Percentiles rank a stretch among this genome's conserved stretches.
phyloP scores from a whole-genome alignment of 805 yeast genomes.

The Spencermartinsiella europaea region DNA sequence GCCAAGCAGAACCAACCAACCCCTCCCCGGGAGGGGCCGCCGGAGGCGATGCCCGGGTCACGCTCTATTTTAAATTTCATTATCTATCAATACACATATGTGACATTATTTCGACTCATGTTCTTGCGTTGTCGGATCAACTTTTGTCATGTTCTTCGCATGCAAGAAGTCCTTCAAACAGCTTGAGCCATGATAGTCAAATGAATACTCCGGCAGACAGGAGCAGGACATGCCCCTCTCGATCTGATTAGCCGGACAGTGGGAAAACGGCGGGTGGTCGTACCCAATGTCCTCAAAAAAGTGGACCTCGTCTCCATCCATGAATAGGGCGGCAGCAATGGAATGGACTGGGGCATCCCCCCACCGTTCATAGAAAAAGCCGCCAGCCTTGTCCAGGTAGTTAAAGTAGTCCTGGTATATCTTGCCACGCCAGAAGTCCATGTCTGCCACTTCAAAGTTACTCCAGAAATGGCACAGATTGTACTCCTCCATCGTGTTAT shows the following conservation, averaged over 20 bases:
- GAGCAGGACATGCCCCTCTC: constrained; percentile 47
- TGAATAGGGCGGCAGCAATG: constrained; percentile 60
- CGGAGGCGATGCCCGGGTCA: not conserved
- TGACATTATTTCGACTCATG: not conserved
- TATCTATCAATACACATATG: not conserved
- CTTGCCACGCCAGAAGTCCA: constrained; percentile 59
- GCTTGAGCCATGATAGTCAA: constrained; percentile 34
- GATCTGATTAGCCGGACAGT: constrained; percentile 62
- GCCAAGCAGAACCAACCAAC: not conserved
- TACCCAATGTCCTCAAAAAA: constrained; percentile 75
- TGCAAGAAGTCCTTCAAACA: constrained; percentile 32
- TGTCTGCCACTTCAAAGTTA: constrained; percentile 68
- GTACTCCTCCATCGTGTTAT: constrained; percentile 54
- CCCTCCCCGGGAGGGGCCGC: not conserved
- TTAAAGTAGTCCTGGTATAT: constrained; percentile 58
- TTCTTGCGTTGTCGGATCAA: not conserved
- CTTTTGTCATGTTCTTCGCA: constrained; percentile 22
- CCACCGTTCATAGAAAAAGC: constrained; percentile 85
- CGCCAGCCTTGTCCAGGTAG: constrained; percentile 61
- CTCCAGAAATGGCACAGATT: constrained; percentile 83
- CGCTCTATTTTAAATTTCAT: not conserved
- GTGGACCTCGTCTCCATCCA: constrained; percentile 54
- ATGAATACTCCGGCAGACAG: constrained; percentile 35
- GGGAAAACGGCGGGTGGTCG: constrained; percentile 54
- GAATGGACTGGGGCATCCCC: constrained; percentile 94